These are phyloP conservation scores for Cyclotella baltica DNA, from an alignment of 108 stramenopile genomes.

Conservation along the genomic window DNA sequence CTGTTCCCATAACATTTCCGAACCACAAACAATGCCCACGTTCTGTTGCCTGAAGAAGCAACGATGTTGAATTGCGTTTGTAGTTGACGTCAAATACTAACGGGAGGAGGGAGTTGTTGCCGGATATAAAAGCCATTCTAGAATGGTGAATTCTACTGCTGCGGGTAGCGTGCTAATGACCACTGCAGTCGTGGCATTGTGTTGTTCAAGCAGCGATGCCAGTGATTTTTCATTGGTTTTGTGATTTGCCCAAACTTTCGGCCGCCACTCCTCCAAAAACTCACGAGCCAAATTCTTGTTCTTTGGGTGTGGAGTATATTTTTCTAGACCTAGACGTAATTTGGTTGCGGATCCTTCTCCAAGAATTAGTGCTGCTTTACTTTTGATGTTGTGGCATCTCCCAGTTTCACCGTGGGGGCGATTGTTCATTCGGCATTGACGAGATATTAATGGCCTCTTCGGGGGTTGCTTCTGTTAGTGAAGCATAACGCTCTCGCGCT, in stretches of 20 bases:
- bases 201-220: slow-evolving; percentile 34
- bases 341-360: slow-evolving; percentile 92
- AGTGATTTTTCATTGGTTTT: slow-evolving; percentile 34
- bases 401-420: slow-evolving; percentile 88
- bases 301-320: slow-evolving; percentile 92
- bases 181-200: slow-evolving; percentile 57
- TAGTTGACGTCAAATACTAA: slow-evolving; percentile 94
- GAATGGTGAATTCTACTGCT: slow-evolving; percentile 88
- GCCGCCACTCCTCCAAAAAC: slow-evolving; percentile 91
- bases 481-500: slow-evolving; percentile 90
- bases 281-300: slow-evolving; percentile 86
- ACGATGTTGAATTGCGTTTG: slow-evolving; percentile 91
- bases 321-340: slow-evolving; percentile 83
- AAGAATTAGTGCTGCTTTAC: slow-evolving; percentile 87
- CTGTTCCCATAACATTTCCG: slow-evolving; percentile 98
- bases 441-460: slow-evolving; percentile 79
- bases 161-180: slow-evolving; percentile 96
- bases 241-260: slow-evolving; percentile 60
- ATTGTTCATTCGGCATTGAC: slow-evolving; percentile 89
- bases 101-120: slow-evolving; percentile 41
- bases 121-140: slow-evolving; percentile 86
- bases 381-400: slow-evolving; percentile 42
- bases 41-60: slow-evolving; percentile 86
- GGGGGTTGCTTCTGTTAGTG: slow-evolving; percentile 62
- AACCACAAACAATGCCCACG: slow-evolving; percentile 93